Base-by-base conservation (phyloP, 306 rosid species). In the Castanospermum australe region DNA sequence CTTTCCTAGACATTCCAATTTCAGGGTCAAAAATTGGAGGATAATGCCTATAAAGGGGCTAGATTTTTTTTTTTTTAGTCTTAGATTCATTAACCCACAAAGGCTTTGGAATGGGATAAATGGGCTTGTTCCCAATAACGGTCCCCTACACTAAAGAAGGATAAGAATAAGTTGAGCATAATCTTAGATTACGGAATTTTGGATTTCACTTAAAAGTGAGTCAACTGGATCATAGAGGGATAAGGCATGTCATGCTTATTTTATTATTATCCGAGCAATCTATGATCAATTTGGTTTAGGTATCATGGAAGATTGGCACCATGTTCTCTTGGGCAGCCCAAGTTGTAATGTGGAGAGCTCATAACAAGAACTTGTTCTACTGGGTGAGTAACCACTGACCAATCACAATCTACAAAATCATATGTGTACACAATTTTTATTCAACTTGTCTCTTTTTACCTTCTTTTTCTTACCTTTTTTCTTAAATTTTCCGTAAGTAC, bases 1-100 rank as follows among this genome's bases (percentile, higher is more conserved):
- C 38, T 42, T 17, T 21, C 48, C 38, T 60, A 62, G 14, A 61
- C 77, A 70, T 82, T 82, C 82, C 64, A 71, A 55, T 65, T 74
- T 22, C 71, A 30, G 61, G 73, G 73, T 60, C 47, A 61, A 21
- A 65, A 56, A 66, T 25, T 73, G 51, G 42, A 64, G 50, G 24
- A 60, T 64, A 41, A 69, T 54, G 52, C 56, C 11, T 50, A n/a
- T 47, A 79, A 71, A 38, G 64, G 41, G 2, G 5, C 22, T 22
- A 44, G 51, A 32, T 17, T n/a, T n/a, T n/a, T n/a, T n/a, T n/a
- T n/a, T n/a, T n/a, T n/a, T n/a, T n/a, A n/a, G n/a, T n/a, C 22
- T 63, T 38, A 8, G 70, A 64, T 64, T 48, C 50, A 36, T 64
- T 65, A 51, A 20, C 52, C 18, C 17, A 9, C 71, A 39, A 65